Evolutionary conservation across 2,329 filamentous ascomycete species (phyloP), one percentile per base, ranked within the genome.

Genomic region (Aspergillus sp.): DNA sequence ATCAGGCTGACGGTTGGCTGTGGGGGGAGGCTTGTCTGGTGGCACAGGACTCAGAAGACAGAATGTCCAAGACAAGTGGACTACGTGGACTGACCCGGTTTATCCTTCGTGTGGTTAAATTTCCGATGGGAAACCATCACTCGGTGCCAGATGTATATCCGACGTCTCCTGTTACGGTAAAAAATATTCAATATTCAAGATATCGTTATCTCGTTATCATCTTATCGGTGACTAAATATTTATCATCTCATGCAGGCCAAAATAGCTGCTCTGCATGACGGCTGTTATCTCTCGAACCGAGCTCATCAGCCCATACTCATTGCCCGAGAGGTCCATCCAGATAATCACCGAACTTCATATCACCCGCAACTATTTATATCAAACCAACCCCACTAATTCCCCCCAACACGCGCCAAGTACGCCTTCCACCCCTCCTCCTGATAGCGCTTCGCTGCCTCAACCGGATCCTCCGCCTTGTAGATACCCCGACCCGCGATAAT

Each of bases 401-500:
- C 60, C 66, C 68, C 66, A 45, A 78, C 67, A 51, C 77, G 71
- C 50, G 71, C 72, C 61, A 73, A 54, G 66, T 81, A 81, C n/a
- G 79, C 79, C 55, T 74, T 70, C 79, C 79, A 81, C 0, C 78
- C 79, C 51, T 78, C 77, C 62, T 77, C 67, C 64, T 75, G 77
- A 67, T 81, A 81, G 65, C 72, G 71, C 64, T 75, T 73, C 4
- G 70, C 78, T 3, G 78, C 78, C 59, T 76, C 74, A 26, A 80
- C 73, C 6, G 79, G 78, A 65, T 81, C 78, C 11, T 70, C 56
- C 18, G 76, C 77, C 31, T 75, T 75, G 65, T 81, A 81, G 56
- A 81, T 81, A 6, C 79, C 79, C 26, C 79, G 71, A 3, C 79
- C 79, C 10, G 78, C 74, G 63, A 81, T 81, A 49, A 81, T 80